phyloP scores from a whole-genome alignment of 345 rosid genomes.

The Adansonia digitata region DNA sequence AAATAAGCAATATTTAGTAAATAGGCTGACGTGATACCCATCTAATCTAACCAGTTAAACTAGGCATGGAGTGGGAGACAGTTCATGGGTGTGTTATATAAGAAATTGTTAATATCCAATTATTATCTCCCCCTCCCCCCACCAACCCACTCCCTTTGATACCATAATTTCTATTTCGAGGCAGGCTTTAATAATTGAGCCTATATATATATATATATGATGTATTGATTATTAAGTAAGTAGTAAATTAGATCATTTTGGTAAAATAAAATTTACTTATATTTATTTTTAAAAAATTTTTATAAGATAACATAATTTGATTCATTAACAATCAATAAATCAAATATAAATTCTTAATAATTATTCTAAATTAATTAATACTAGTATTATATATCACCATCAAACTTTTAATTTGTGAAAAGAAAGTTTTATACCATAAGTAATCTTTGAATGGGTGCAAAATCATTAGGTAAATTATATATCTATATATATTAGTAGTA shows the following conservation, averaged over 20 bases:
- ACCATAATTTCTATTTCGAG: constrained; percentile 8
- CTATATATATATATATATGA: too few relatives aligned
- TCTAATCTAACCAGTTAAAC: constrained; percentile 46
- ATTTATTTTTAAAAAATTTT: too few relatives aligned
- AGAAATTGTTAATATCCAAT: constrained; percentile 28
- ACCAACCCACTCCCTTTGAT: too few relatives aligned
- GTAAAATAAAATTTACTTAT: too few relatives aligned
- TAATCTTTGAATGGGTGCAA: constrained; percentile 25
- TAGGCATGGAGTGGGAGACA: constrained; percentile 75
- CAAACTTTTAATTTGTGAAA: neutral
- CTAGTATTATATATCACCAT: neutral
- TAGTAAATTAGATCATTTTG: too few relatives aligned
- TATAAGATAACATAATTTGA: too few relatives aligned
- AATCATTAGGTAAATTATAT: neutral
- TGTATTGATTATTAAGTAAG: too few relatives aligned
- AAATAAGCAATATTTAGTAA: constrained; percentile 35
- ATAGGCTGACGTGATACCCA: constrained; percentile 75
- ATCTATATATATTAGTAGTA: neutral
- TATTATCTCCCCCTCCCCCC: neutral
- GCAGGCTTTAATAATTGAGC: neutral
- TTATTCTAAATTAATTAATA: neutral
- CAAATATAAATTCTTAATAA: too few relatives aligned
- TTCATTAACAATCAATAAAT: too few relatives aligned
- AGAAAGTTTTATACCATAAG: neutral
- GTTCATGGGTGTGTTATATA: constrained; percentile 62